phyloP scores from a whole-genome alignment of 169 alveolate genomes.

The Cryptosporidium meleagridis region DNA sequence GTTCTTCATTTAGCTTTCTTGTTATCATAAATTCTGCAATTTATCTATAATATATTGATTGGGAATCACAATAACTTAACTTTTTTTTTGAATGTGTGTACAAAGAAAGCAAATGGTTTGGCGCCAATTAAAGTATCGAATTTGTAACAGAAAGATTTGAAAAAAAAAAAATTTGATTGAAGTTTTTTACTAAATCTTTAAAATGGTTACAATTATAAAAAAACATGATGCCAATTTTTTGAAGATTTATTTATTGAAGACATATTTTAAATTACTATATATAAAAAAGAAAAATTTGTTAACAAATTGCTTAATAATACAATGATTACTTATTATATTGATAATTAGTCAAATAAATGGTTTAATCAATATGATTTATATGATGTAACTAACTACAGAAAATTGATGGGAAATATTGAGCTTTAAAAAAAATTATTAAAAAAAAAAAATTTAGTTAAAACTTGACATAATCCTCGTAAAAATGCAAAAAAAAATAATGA shows the following conservation, averaged over 20 bases:
- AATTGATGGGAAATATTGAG: background rate
- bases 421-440: background rate
- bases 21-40: background rate
- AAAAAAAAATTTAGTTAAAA: background rate
- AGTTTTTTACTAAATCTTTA: no score
- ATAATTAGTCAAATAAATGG: no score
- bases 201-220: no score
- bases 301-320: no score
- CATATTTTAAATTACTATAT: no score
- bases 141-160: background rate
- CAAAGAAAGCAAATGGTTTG: background rate
- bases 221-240: no score
- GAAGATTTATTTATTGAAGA: no score
- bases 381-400: no score
- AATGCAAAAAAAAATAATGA: background rate
- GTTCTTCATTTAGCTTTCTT: background rate
- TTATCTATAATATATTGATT: background rate
- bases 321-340: no score
- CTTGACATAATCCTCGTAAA: constrained; percentile 37
- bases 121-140: background rate
- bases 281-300: no score
- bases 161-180: no score
- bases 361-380: no score
- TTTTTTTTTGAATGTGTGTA: background rate
- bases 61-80: background rate